Evolutionary conservation across 2,329 filamentous ascomycete species (phyloP).

Genomic region (Fusarium veterinarium): DNA sequence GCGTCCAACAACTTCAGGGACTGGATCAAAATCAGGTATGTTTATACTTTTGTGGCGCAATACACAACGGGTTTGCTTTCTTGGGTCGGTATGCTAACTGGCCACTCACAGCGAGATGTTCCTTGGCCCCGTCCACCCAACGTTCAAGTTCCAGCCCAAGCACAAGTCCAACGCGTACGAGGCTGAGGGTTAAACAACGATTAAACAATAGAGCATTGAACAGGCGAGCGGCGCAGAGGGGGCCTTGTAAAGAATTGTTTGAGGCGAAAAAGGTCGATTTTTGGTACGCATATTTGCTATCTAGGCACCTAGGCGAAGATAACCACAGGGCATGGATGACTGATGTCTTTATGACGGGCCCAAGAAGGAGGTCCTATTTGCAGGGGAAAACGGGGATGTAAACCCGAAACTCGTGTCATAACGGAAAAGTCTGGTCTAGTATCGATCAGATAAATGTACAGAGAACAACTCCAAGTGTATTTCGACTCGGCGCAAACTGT

Average conservation of each 20-base stretch:
- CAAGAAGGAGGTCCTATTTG: background rate
- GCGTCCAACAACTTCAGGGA: constrained; percentile 93
- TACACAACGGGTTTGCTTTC: background rate
- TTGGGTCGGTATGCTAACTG: constrained; percentile 20
- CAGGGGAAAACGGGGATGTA: background rate
- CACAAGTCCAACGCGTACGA: constrained; percentile 96
- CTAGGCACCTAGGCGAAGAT: background rate
- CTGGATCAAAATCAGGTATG: constrained; percentile 98
- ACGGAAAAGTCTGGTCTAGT: background rate
- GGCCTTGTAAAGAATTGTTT: background rate
- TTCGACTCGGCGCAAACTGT: background rate
- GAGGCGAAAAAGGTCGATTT: background rate
- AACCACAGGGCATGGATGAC: background rate
- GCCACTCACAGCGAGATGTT: constrained; percentile 85
- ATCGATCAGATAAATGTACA: background rate
- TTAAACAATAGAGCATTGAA: constrained; percentile 46
- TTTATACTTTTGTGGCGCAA: constrained; percentile 28
- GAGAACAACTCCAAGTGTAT: background rate
- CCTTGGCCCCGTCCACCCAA: constrained; percentile 86
- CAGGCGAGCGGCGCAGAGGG: background rate
- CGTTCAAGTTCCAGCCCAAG: constrained; percentile 96
- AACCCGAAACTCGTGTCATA: background rate
- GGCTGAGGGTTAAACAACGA: constrained; percentile 69
- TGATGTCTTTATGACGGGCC: background rate
- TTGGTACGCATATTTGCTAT: constrained; percentile 8